A percentile compares a stretch with the other conserved stretches of the same genome.
These are phyloP conservation scores for Marasmius fiardii DNA, from an alignment of 1,284 basidiomycete species.

Conservation along the genomic window DNA sequence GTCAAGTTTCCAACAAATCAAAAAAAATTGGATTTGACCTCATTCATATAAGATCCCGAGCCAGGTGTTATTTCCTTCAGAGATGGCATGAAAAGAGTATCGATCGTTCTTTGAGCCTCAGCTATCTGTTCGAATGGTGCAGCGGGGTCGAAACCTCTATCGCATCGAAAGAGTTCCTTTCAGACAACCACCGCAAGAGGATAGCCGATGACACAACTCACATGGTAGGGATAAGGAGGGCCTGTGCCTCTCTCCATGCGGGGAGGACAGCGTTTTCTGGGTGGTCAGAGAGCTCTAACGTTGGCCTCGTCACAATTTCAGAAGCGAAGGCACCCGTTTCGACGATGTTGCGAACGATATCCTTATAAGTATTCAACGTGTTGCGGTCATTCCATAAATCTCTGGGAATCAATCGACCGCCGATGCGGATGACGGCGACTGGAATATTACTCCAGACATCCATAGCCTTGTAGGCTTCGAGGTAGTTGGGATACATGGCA, in stretches of 20 bases:
- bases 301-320: slow-evolving; percentile 14
- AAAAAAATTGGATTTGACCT: slow-evolving; percentile 6
- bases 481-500: too few relatives aligned
- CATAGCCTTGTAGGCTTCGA: too few relatives aligned
- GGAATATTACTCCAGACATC: too few relatives aligned
- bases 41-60: slow-evolving; percentile 17
- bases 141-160: not conserved
- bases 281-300: slow-evolving; percentile 9
- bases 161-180: not conserved
- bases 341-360: slow-evolving; percentile 5
- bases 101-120: slow-evolving; percentile 6
- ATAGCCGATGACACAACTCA: slow-evolving; percentile 2
- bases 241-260: slow-evolving; percentile 15
- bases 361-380: too few relatives aligned
- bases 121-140: not conserved
- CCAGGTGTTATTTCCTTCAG: slow-evolving; percentile 12
- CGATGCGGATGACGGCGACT: too few relatives aligned
- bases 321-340: slow-evolving; percentile 8
- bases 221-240: slow-evolving; percentile 9
- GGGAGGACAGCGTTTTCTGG: slow-evolving; percentile 19
- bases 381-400: too few relatives aligned
- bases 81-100: not conserved
- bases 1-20: too few relatives aligned
- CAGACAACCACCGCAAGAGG: not conserved
- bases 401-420: too few relatives aligned